Base-by-base conservation (phyloP, 805 yeast genomes). In the Citeromyces nyonsensis region DNA sequence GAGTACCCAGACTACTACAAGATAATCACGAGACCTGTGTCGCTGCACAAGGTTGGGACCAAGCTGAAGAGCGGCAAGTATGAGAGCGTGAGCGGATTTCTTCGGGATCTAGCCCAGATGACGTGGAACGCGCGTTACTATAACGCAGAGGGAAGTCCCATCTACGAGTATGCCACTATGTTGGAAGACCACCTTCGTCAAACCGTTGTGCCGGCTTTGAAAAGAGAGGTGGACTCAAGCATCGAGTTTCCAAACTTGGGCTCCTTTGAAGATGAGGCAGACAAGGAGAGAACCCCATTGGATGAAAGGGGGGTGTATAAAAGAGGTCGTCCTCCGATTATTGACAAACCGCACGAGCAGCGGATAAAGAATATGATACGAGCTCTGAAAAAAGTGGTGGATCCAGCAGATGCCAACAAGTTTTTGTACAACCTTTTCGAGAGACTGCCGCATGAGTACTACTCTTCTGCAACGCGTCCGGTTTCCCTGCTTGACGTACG, bases 261-360 rank as follows among this genome's bases (percentile, higher is more conserved):
- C 2, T 74, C 75, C 4, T 53, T 83, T 29, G 83, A 83, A 1
- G 73, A 65, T 27, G 73, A 40, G 30, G 39, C 33, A 11, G 44
- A 35, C 5, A 38, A 38, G n/a, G 15, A 15, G n/a, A 18, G 22
- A 18, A 27, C 29, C n/a, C 35, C 22, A 15, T 14, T 24, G 30
- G 24, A 11, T 27, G 29, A 27, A 27, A n/a, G 29, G 6, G 29
- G 29, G 22, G 29, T 20, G 10, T 67, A 71, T 24, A 77, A 82
- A 51, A 66, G 94, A 46, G 94, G 94, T 12, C 66, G 94, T 44
- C 95, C 95, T 4, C 94, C 95, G 2, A 78, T 83, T 35, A 83
- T 84, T 32, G 94, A 82, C 51, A 78, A 74, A 48, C 94, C 94
- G 5, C 86, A 79, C 52, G 96, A 91, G 54, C 84, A 84, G 47